Evolutionary conservation across 2,329 filamentous ascomycete species (phyloP).

Genomic region (Penicillium polonicum): DNA sequence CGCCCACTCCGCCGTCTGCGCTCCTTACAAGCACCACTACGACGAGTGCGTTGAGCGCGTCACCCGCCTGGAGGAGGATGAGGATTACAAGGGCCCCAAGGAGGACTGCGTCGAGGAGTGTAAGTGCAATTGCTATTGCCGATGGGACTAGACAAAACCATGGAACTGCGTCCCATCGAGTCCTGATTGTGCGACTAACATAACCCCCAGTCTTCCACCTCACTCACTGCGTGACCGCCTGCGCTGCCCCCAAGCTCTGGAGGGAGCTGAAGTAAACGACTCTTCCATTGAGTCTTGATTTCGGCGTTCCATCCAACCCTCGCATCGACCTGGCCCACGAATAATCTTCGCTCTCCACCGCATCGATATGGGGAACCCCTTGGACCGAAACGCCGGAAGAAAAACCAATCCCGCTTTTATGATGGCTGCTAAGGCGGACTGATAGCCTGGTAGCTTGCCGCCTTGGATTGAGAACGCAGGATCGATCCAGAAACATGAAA

Average conservation of each 20-base stretch:
- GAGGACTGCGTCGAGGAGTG: constrained; percentile 99
- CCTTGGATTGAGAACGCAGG: constrained; percentile 24
- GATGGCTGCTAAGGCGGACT: constrained; percentile 18
- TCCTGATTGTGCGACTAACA: constrained; percentile 13
- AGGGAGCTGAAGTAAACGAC: constrained; percentile 77
- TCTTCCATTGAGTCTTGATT: constrained; percentile 14
- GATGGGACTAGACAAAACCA: neutral
- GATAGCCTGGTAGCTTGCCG: constrained; percentile 23
- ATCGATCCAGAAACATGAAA: constrained; percentile 5
- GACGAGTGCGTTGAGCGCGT: constrained; percentile 98
- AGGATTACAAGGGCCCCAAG: constrained; percentile 68
- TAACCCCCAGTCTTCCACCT: constrained; percentile 87
- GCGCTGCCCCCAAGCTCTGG: constrained; percentile 96
- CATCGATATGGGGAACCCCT: constrained; percentile 7
- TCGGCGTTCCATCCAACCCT: constrained; percentile 14
- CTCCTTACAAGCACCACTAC: constrained; percentile 92
- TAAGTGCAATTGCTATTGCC: constrained; percentile 54
- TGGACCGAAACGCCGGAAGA: constrained; percentile 8
- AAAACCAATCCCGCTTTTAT: constrained; percentile 16
- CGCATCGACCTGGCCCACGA: constrained; percentile 11
- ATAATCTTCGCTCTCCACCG: neutral
- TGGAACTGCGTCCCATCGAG: neutral
- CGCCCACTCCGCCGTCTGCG: constrained; percentile 79
- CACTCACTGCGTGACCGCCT: constrained; percentile 87
- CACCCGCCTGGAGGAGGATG: constrained; percentile 64